Evolutionary conservation across 2,329 filamentous ascomycete genomes (phyloP).

Genomic region (Dothistroma pini): DNA sequence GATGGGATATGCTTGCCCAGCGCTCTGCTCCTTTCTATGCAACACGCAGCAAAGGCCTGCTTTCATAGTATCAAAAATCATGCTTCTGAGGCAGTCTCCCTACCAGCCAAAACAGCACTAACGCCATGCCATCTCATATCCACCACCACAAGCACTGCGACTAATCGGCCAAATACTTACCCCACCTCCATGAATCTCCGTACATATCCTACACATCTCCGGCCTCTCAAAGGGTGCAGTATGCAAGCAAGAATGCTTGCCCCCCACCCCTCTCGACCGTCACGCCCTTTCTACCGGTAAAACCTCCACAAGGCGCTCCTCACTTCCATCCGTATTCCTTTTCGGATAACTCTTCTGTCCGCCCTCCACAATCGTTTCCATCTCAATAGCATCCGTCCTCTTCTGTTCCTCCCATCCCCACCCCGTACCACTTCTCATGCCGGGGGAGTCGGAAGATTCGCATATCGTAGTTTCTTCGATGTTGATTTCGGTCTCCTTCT

Average conservation of each 20-base stretch:
- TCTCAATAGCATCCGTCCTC: neutral
- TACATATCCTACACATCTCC: neutral
- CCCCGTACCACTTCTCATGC: neutral
- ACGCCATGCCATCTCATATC: neutral
- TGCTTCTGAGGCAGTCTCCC: neutral
- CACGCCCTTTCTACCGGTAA: neutral
- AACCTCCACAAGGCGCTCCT: neutral
- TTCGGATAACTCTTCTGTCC: neutral
- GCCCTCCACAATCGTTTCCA: neutral
- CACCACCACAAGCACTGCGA: neutral
- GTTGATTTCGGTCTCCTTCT: neutral
- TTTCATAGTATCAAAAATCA: neutral
- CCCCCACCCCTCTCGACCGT: neutral
- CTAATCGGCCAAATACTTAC: neutral
- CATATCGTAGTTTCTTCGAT: neutral
- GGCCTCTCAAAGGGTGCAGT: neutral
- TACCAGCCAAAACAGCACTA: neutral
- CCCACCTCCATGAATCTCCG: neutral
- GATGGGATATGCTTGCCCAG: too few relatives aligned
- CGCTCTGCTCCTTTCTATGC: too few relatives aligned
- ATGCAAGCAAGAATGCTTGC: neutral
- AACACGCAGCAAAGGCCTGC: neutral
- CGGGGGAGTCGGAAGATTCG: neutral
- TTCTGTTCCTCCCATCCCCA: neutral
- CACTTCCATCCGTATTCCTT: neutral